phyloP scores from a whole-genome alignment of 2,329 filamentous ascomycete species.

The Rhytidhysteron rufulum region DNA sequence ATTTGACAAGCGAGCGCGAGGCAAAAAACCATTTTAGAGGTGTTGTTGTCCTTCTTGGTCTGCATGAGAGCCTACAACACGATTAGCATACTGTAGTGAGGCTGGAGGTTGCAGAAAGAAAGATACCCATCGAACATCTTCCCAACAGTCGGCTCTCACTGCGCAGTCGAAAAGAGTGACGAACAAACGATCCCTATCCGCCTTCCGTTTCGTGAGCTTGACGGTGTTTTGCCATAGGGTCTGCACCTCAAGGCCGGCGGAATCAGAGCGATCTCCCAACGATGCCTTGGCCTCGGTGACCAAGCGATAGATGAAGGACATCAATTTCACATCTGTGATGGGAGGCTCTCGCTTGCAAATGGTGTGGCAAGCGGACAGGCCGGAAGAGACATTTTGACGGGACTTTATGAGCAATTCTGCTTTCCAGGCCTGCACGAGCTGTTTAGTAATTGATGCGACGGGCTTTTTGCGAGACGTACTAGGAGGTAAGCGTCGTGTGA shows the following conservation, averaged over 20 bases:
- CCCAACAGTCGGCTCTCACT: slow-evolving; percentile 30
- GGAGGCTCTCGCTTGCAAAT: slow-evolving; percentile 20
- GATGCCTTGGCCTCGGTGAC: slow-evolving; percentile 15
- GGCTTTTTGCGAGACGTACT: too few relatives aligned
- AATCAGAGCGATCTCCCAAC: slow-evolving; percentile 3
- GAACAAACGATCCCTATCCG: slow-evolving; percentile 24
- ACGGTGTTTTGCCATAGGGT: slow-evolving; percentile 27
- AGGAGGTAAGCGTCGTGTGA: slow-evolving; percentile 33
- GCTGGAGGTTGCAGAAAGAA: neutral
- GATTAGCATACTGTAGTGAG: neutral
- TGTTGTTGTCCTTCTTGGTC: slow-evolving; percentile 21
- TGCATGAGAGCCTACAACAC: slow-evolving; percentile 22
- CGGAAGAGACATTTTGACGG: slow-evolving; percentile 10
- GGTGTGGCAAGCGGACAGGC: slow-evolving; percentile 3
- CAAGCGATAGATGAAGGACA: slow-evolving; percentile 24
- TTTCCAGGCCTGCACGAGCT: slow-evolving; percentile 25
- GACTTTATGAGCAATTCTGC: slow-evolving; percentile 20
- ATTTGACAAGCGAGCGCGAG: slow-evolving; percentile 26
- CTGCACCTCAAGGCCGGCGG: slow-evolving; percentile 15
- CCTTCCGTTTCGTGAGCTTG: slow-evolving; percentile 18
- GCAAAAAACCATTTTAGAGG: slow-evolving; percentile 21
- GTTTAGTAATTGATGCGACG: slow-evolving; percentile 5
- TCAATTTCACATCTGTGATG: slow-evolving; percentile 20
- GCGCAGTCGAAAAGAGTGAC: slow-evolving; percentile 19
- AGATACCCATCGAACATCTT: slow-evolving; percentile 30